phyloP scores from a whole-genome alignment of 768 basidiomycete genomes.

The Clitopilus hobsonii region DNA sequence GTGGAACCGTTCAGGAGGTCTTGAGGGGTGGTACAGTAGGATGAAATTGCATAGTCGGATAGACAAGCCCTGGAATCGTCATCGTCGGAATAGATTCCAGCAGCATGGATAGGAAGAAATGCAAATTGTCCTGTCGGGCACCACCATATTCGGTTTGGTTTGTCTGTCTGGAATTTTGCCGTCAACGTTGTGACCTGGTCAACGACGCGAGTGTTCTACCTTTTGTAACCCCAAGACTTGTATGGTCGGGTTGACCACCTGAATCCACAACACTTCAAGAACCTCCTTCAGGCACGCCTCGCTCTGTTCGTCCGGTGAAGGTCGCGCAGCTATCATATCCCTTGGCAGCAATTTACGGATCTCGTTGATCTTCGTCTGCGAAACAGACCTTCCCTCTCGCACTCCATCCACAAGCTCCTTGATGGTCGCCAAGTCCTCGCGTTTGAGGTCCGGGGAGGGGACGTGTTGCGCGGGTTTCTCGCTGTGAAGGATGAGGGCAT shows the following conservation, averaged over 20 bases:
- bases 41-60: slow-evolving; percentile 13
- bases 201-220: neutral
- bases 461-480: neutral
- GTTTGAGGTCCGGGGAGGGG: too few relatives aligned
- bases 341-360: too few relatives aligned
- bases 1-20: neutral
- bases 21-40: slow-evolving; percentile 14
- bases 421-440: too few relatives aligned
- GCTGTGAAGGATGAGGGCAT: neutral
- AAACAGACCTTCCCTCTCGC: too few relatives aligned
- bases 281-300: too few relatives aligned
- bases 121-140: slow-evolving; percentile 11
- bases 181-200: neutral
- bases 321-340: too few relatives aligned
- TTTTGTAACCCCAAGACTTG: neutral
- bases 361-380: too few relatives aligned
- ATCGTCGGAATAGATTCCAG: slow-evolving; percentile 5
- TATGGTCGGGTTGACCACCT: too few relatives aligned
- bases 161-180: neutral
- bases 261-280: too few relatives aligned
- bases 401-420: too few relatives aligned
- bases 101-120: slow-evolving; percentile 15
- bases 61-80: neutral
- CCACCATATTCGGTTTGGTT: slow-evolving; percentile 10
- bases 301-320: too few relatives aligned